Evolutionary conservation across 202 grass and related monocot genomes (phyloP).

Genomic region (Setaria viridis): DNA sequence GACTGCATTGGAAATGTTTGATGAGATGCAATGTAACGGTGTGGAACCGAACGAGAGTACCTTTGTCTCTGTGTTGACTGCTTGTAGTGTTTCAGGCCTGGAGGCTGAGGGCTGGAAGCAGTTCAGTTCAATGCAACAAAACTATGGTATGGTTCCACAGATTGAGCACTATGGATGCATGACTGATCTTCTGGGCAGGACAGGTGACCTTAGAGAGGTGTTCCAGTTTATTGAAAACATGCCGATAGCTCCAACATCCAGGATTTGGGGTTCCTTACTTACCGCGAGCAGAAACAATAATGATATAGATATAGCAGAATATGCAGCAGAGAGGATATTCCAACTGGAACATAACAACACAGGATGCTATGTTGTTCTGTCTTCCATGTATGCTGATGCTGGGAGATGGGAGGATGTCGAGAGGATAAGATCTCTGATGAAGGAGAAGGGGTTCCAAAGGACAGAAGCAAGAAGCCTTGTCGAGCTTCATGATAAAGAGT

Average conservation of each 20-base stretch:
- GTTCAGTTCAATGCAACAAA: constrained; percentile 80
- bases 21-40: constrained; percentile 67
- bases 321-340: constrained; percentile 78
- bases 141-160: constrained; percentile 69
- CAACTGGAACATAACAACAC: constrained; percentile 86
- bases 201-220: constrained; percentile 61
- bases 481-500: constrained; percentile 56
- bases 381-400: constrained; percentile 79
- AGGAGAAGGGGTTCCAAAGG: constrained; percentile 63
- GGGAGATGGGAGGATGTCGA: constrained; percentile 70
- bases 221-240: constrained; percentile 80
- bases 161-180: constrained; percentile 94
- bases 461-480: constrained; percentile 66
- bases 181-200: constrained; percentile 78
- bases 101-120: constrained; percentile 70
- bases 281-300: constrained; percentile 84
- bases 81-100: constrained; percentile 83
- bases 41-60: constrained; percentile 71
- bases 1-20: constrained; percentile 66
- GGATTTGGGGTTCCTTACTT: constrained; percentile 86
- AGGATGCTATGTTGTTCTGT: constrained; percentile 80
- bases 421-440: constrained; percentile 69
- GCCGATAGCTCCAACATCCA: constrained; percentile 67
- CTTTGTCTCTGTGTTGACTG: constrained; percentile 84
- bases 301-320: constrained; percentile 80